Percentiles rank a stretch among this genome's conserved stretches.
Evolutionary conservation across 495 filamentous ascomycete genomes (phyloP).

Genomic region (Lepidopterella palustris): DNA sequence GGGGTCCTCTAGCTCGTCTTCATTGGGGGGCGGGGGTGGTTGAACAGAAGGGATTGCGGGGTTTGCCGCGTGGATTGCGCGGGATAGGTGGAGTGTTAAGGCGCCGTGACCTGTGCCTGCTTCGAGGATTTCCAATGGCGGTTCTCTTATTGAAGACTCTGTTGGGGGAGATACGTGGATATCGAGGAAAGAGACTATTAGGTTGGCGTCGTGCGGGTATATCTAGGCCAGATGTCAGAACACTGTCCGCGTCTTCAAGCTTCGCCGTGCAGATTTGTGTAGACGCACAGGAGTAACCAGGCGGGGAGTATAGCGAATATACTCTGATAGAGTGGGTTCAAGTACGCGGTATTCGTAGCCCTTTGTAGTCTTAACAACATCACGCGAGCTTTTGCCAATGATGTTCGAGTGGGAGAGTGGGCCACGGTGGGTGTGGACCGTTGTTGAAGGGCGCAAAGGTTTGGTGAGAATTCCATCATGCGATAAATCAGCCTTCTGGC

Average conservation of each 20-base stretch:
- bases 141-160: slow-evolving; percentile 21
- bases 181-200: slow-evolving; percentile 69
- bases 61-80: slow-evolving; percentile 72
- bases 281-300: slow-evolving; percentile 63
- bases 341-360: slow-evolving; percentile 47
- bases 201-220: slow-evolving; percentile 62
- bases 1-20: slow-evolving; percentile 19
- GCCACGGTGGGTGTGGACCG: slow-evolving; percentile 46
- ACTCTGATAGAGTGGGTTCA: slow-evolving; percentile 63
- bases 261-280: not conserved
- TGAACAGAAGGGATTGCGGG: slow-evolving; percentile 30
- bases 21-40: slow-evolving; percentile 20
- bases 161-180: slow-evolving; percentile 49
- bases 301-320: slow-evolving; percentile 56
- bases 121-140: slow-evolving; percentile 64
- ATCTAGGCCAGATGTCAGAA: slow-evolving; percentile 48
- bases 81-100: slow-evolving; percentile 63
- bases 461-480: slow-evolving; percentile 43
- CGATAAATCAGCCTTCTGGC: slow-evolving; percentile 37
- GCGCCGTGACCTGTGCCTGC: slow-evolving; percentile 76
- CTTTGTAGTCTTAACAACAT: slow-evolving; percentile 48
- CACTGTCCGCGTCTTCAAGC: no score
- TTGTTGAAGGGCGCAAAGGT: slow-evolving; percentile 42
- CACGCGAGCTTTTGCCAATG: slow-evolving; percentile 54
- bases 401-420: slow-evolving; percentile 52